Evolutionary conservation across 129 eudicot genomes (phyloP).

Genomic region (Kitagawia praeruptora): DNA sequence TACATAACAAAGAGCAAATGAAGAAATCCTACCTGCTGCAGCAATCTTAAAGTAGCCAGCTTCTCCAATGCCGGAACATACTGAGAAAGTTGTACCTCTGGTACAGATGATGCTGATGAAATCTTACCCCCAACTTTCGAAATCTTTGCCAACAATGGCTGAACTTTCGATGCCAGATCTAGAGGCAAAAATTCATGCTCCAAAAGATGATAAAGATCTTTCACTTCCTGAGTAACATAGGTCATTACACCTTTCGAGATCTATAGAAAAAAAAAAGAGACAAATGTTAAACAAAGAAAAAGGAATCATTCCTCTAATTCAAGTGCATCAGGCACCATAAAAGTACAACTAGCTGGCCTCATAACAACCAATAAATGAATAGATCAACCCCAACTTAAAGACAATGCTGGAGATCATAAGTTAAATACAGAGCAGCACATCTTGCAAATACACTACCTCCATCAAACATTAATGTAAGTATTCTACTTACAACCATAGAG

Average conservation of each 20-base stretch:
- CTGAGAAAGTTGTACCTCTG: conserved; percentile 64
- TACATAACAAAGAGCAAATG: neutral
- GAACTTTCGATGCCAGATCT: conserved; percentile 53
- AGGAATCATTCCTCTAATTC: neutral
- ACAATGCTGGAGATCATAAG: neutral
- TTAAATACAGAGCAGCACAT: neutral
- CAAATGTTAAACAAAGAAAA: neutral
- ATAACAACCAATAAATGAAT: neutral
- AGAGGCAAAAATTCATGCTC: conserved; percentile 69
- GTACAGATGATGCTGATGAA: conserved; percentile 68
- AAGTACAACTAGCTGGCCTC: neutral
- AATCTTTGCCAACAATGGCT: conserved; percentile 53
- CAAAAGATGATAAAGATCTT: conserved; percentile 63
- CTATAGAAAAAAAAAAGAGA: conserved; percentile 22
- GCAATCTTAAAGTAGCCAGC: conserved; percentile 65
- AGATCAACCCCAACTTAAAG: neutral
- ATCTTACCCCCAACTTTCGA: conserved; percentile 72
- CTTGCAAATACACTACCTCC: neutral
- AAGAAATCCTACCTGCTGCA: conserved; percentile 49
- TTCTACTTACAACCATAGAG: neutral
- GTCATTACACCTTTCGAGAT: conserved; percentile 80
- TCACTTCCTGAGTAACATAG: conserved; percentile 76
- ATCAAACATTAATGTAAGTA: neutral
- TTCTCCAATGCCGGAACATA: conserved; percentile 62
- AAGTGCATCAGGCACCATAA: neutral